Percentiles rank a stretch among this genome's conserved stretches.
These are phyloP conservation scores for Rhodotorula sp. DNA, from an alignment of 1,284 basidiomycete species.

Conservation along the genomic window DNA sequence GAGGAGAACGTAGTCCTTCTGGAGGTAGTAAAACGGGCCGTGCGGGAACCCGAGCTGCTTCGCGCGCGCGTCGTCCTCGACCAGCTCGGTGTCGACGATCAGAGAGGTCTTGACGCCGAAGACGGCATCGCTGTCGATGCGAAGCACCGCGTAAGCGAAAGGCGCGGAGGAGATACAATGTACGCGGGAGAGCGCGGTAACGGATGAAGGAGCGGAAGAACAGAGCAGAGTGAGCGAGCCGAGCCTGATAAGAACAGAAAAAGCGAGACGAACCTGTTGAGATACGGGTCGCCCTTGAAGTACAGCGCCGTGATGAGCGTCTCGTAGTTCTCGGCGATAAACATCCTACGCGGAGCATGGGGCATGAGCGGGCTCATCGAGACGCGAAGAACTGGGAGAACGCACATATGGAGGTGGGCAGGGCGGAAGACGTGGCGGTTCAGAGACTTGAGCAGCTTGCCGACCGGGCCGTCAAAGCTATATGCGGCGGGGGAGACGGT, in stretches of 20 bases:
- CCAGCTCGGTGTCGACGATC: conserved; percentile 46
- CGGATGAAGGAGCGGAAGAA: neutral
- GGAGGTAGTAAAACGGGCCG: conserved; percentile 59
- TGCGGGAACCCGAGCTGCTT: conserved; percentile 64
- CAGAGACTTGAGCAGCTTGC: conserved; percentile 59
- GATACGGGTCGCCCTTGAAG: conserved; percentile 67
- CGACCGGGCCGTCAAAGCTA: conserved; percentile 66
- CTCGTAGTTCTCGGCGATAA: conserved; percentile 64
- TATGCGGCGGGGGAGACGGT: neutral
- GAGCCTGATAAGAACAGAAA: too few relatives aligned
- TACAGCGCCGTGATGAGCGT: conserved; percentile 74
- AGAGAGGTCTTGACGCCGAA: conserved; percentile 66
- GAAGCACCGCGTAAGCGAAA: neutral
- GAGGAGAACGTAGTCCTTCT: conserved; percentile 30
- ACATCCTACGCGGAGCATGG: conserved; percentile 13
- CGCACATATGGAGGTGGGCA: conserved; percentile 32
- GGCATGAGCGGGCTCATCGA: too few relatives aligned
- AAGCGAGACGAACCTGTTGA: conserved; percentile 61
- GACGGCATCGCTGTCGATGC: conserved; percentile 53
- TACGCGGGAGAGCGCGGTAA: neutral
- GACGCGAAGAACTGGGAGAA: too few relatives aligned
- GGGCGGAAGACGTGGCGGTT: conserved; percentile 70
- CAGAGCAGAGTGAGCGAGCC: neutral
- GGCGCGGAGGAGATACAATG: neutral
- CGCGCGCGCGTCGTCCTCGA: conserved; percentile 57